Conservation (phyloP, 2,329 filamentous ascomycete genomes). For the Cryphonectria carpinicola region DNA sequence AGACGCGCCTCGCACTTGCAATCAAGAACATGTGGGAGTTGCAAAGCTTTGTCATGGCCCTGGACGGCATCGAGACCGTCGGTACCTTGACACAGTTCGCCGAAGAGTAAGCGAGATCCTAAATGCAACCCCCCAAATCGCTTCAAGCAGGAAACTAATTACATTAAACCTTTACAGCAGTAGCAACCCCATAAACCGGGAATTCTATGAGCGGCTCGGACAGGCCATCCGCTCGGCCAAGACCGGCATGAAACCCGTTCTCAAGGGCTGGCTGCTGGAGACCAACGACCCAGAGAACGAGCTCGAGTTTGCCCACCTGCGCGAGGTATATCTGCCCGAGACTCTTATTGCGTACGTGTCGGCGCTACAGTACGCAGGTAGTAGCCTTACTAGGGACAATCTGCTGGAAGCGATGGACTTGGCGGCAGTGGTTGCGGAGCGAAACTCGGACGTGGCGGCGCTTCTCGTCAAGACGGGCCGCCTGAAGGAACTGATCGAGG, state of each 20-base stretch:
- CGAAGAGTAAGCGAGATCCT: slow-evolving; percentile 50
- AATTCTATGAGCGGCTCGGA: slow-evolving; percentile 60
- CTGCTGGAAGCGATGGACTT: slow-evolving; percentile 88
- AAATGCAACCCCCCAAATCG: too few species aligned
- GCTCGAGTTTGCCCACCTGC: slow-evolving; percentile 68
- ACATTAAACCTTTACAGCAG: slow-evolving; percentile 35
- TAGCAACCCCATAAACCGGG: slow-evolving; percentile 43
- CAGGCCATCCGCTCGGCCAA: slow-evolving; percentile 58
- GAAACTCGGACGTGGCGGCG: slow-evolving; percentile 66
- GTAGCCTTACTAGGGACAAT: slow-evolving; percentile 73
- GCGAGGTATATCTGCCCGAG: slow-evolving; percentile 82
- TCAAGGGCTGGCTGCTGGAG: slow-evolving; percentile 66
- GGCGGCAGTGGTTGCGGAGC: slow-evolving; percentile 73
- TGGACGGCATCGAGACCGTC: slow-evolving; percentile 72
- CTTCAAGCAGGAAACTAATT: slow-evolving; percentile 35
- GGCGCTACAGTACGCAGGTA: slow-evolving; percentile 78
- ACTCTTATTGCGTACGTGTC: slow-evolving; percentile 82
- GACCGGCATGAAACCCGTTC: slow-evolving; percentile 61
- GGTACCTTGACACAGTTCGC: slow-evolving; percentile 58
- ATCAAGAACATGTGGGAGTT: slow-evolving; percentile 64
- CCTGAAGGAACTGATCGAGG: slow-evolving; percentile 76
- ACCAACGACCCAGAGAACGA: slow-evolving; percentile 61
- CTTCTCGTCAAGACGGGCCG: slow-evolving; percentile 67
- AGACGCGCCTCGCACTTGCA: slow-evolving; percentile 49
- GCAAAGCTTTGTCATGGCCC: slow-evolving; percentile 66